A percentile compares a stretch with the other conserved stretches of the same genome.
Conservation (phyloP, 495 filamentous ascomycete species). For the Pseudomonodictys pantanalensis region DNA sequence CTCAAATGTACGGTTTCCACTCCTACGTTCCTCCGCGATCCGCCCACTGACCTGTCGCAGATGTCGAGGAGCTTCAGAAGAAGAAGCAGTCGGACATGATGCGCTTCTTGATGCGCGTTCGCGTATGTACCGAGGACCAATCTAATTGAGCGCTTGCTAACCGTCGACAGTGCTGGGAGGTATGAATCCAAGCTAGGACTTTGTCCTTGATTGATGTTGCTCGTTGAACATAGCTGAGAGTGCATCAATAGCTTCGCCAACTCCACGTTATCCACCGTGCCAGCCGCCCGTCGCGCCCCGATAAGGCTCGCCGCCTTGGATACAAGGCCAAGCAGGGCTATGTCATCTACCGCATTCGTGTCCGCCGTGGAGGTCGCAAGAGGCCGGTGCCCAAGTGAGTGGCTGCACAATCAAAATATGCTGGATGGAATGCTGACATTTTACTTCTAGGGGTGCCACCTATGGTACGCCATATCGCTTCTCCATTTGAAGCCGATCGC, state of each 20-base stretch:
- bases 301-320: constrained; percentile 98
- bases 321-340: constrained; percentile 99
- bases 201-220: constrained; percentile 70
- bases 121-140: constrained; percentile 41
- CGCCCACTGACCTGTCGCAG: constrained; percentile 11
- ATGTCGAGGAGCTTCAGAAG: constrained; percentile 99
- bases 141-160: constrained; percentile 8
- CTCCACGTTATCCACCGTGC: constrained; percentile 98
- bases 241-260: constrained; percentile 98
- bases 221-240: constrained; percentile 99
- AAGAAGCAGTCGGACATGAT: constrained; percentile 99
- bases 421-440: constrained; percentile 24
- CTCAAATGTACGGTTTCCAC: constrained; percentile 26
- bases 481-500: neutral
- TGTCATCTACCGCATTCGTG: constrained; percentile 98
- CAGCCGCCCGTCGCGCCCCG: constrained; percentile 94
- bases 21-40: neutral
- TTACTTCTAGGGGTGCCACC: constrained; percentile 86
- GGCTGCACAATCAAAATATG: neutral
- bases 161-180: constrained; percentile 80
- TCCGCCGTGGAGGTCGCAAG: constrained; percentile 97
- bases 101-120: constrained; percentile 98
- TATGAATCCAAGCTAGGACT: constrained; percentile 55
- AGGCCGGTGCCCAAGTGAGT: constrained; percentile 57
- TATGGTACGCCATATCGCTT: constrained; percentile 64